A percentile compares a stretch with the other conserved stretches of the same genome.
phyloP scores from a whole-genome alignment of 345 rosid genomes.

The Linum tenue region DNA sequence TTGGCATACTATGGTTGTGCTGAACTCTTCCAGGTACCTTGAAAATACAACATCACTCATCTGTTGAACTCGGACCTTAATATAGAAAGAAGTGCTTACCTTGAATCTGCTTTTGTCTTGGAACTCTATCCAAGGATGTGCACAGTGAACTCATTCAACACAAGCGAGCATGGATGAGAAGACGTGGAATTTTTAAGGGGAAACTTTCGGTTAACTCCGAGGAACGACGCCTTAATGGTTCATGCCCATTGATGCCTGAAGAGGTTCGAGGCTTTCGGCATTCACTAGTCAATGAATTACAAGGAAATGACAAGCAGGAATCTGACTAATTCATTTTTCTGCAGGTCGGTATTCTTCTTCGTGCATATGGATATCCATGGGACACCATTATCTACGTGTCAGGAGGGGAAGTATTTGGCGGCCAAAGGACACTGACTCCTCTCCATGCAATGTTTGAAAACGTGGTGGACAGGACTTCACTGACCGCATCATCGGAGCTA shows the following conservation, averaged over 20 bases:
- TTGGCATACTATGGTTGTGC: constrained; percentile 94
- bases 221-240: constrained; percentile 54
- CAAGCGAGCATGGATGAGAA: constrained; percentile 84
- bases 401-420: constrained; percentile 95
- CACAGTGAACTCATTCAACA: constrained; percentile 94
- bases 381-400: constrained; percentile 81
- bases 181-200: constrained; percentile 74
- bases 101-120: constrained; percentile 30
- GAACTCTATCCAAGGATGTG: constrained; percentile 79
- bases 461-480: constrained; percentile 82
- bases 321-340: constrained; percentile 10
- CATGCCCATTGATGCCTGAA: constrained; percentile 89
- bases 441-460: constrained; percentile 90
- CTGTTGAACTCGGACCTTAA: constrained; percentile 6
- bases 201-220: constrained; percentile 59
- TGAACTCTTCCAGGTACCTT: constrained; percentile 94
- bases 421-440: constrained; percentile 79
- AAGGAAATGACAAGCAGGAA: not conserved
- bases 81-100: constrained; percentile 14
- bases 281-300: not conserved
- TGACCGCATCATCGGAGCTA: constrained; percentile 82
- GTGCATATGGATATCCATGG: constrained; percentile 88
- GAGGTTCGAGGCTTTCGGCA: constrained; percentile 42
- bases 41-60: constrained; percentile 14
- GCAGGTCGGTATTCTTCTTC: constrained; percentile 89